A percentile compares a stretch with the other conserved stretches of the same genome.
Evolutionary conservation across 257 asterid species (phyloP).

Genomic region (Scutellaria galericulata): DNA sequence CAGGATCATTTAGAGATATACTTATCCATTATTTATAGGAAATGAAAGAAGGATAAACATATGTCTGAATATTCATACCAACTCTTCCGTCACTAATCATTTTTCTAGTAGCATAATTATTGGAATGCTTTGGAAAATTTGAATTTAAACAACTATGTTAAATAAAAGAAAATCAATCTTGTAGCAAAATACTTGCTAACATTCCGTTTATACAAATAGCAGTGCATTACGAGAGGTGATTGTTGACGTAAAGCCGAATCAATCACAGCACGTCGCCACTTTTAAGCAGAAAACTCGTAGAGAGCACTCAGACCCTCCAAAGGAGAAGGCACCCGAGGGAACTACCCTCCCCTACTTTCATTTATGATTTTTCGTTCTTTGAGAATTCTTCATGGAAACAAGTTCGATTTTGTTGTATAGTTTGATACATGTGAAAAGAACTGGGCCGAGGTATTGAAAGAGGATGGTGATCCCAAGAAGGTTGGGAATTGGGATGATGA

Average conservation of each 20-base stretch:
- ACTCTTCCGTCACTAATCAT: no score
- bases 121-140: neutral
- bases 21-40: no score
- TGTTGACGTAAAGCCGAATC: slow-evolving; percentile 26
- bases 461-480: slow-evolving; percentile 10
- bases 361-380: slow-evolving; percentile 33
- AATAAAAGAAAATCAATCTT: neutral
- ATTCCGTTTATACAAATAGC: slow-evolving; percentile 18
- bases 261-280: slow-evolving; percentile 26
- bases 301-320: slow-evolving; percentile 24
- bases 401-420: slow-evolving; percentile 39
- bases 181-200: slow-evolving; percentile 17
- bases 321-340: slow-evolving; percentile 29
- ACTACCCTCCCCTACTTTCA: slow-evolving; percentile 16
- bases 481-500: neutral
- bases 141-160: neutral
- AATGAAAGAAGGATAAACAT: no score
- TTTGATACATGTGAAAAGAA: slow-evolving; percentile 32
- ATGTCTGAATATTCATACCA: no score
- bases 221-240: slow-evolving; percentile 32
- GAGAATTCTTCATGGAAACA: slow-evolving; percentile 32
- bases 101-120: no score
- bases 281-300: slow-evolving; percentile 32
- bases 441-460: slow-evolving; percentile 12
- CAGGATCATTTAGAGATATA: no score